Evolutionary conservation across 1,284 basidiomycete species (phyloP), one percentile per base, ranked within the genome.

Genomic region (Ganoderma lucidum): DNA sequence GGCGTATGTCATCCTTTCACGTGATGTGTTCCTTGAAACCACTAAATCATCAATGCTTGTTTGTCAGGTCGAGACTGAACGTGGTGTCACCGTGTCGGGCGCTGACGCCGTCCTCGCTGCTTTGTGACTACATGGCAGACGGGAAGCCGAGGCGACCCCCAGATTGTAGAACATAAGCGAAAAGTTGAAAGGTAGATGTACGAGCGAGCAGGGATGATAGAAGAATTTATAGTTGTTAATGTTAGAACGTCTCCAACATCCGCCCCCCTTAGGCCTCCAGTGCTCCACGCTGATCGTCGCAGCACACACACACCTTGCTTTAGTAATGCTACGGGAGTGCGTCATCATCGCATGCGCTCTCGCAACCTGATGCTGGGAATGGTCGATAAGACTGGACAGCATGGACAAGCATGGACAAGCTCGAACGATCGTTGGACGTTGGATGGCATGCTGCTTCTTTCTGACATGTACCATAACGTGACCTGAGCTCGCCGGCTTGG

Each of bases 31-130:
- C 14, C 30, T 65, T 5, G 9, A 10, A 14, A 14, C 23, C 23
- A 51, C 45, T 48, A 23, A 63, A 53, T 55, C 28, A 30, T 28
- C 12, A 2, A 10, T 17, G 6, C 35, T 44, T 32, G 14, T 68
- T 32, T 64, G 9, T 35, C 59, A 90, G 90, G 81, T 86, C 66
- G 90, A 88, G 75, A 74, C 83, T 74, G 86, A 78, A 42, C 76
- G 82, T 53, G 88, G 80, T 8, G 88, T 94, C 58, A 83, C 84
- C 19, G 89, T 89, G 64, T 90, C 90, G n/a, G 87, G 90, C 62
- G 92, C 88, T 55, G 90, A 93, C 14, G 85, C 87, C 45, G 83
- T 94, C 70, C 85, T 93, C 23, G 76, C 76, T 53, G 75, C 75
- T 32, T 74, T 78, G 69, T 77, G 72, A 73, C 70, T 70, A 37